These are phyloP conservation scores for Blastocystis hominis DNA, from an alignment of 352 stramenopile species.

Conservation along the genomic window DNA sequence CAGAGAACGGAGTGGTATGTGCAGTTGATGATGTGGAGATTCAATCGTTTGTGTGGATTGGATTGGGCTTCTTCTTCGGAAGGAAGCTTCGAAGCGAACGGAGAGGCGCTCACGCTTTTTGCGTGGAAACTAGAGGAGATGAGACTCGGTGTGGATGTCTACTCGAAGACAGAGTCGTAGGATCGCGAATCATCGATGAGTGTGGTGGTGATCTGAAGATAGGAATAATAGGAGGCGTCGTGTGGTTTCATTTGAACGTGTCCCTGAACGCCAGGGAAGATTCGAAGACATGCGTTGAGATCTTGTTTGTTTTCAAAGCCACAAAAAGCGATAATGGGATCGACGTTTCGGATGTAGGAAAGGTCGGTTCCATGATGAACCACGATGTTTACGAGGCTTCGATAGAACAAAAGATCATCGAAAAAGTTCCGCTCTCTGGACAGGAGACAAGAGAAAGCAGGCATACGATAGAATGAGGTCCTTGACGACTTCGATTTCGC, in stretches of 20 bases:
- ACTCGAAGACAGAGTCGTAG: slow-evolving; percentile 24
- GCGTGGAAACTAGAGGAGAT: not conserved
- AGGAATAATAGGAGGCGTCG: slow-evolving; percentile 37
- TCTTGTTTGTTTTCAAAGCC: not conserved
- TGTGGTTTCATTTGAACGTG: slow-evolving; percentile 6
- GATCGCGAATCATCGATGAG: not conserved
- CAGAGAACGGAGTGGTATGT: not conserved
- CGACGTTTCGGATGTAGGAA: not conserved
- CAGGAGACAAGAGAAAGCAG: not conserved
- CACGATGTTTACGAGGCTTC: not conserved
- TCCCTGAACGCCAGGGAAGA: not conserved
- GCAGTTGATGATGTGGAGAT: not conserved
- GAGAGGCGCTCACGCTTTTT: not conserved
- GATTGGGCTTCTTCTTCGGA: not conserved
- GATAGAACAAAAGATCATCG: slow-evolving; percentile 3
- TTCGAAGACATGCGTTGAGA: not conserved
- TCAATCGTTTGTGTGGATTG: not conserved
- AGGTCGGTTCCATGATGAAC: slow-evolving; percentile 6
- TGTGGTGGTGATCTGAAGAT: not conserved
- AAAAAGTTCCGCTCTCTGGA: slow-evolving; percentile 44
- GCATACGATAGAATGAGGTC: not conserved
- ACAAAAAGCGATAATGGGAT: slow-evolving; percentile 12
- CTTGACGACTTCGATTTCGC: not conserved
- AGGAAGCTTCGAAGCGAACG: not conserved
- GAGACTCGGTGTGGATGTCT: not conserved